A percentile compares a stretch with the other conserved stretches of the same genome.
phyloP scores from a whole-genome alignment of 495 filamentous ascomycete genomes.

The Penicillium coffeae region DNA sequence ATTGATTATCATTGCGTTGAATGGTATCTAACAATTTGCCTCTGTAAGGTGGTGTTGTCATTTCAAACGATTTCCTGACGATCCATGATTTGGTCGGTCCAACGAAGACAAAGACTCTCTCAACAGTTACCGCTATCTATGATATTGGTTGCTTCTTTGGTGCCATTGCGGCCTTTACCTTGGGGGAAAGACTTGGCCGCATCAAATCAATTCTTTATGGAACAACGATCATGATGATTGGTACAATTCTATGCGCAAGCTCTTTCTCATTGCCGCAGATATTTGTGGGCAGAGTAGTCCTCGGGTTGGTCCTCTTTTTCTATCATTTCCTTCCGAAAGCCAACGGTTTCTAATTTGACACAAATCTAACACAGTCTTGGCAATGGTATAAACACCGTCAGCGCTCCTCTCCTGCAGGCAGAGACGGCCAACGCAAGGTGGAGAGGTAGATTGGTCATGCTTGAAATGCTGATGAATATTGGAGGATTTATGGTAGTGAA shows the following conservation, averaged over 20 bases:
- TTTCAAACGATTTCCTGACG: slow-evolving; percentile 54
- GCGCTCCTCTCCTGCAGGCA: slow-evolving; percentile 58
- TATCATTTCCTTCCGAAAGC: no score
- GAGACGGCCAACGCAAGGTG: slow-evolving; percentile 56
- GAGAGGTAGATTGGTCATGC: slow-evolving; percentile 57
- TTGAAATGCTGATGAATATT: slow-evolving; percentile 60
- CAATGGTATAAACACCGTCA: slow-evolving; percentile 63
- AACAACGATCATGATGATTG: slow-evolving; percentile 56
- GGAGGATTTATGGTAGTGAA: slow-evolving; percentile 51
- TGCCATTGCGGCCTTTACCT: slow-evolving; percentile 45
- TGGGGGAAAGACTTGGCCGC: slow-evolving; percentile 55
- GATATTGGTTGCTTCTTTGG: slow-evolving; percentile 61
- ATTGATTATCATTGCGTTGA: background rate
- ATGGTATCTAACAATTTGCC: background rate
- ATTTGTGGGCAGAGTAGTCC: slow-evolving; percentile 58
- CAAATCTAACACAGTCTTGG: slow-evolving; percentile 39
- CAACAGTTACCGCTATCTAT: slow-evolving; percentile 60
- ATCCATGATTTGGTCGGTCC: slow-evolving; percentile 45
- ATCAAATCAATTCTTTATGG: slow-evolving; percentile 55
- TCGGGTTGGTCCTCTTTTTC: slow-evolving; percentile 31
- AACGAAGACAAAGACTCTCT: slow-evolving; percentile 46
- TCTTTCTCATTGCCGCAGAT: slow-evolving; percentile 57
- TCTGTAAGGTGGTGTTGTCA: slow-evolving; percentile 47
- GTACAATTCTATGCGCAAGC: slow-evolving; percentile 54
- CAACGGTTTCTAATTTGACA: background rate